Conservation (phyloP, 345 rosid genomes). For the Eutrema yunnanense region DNA sequence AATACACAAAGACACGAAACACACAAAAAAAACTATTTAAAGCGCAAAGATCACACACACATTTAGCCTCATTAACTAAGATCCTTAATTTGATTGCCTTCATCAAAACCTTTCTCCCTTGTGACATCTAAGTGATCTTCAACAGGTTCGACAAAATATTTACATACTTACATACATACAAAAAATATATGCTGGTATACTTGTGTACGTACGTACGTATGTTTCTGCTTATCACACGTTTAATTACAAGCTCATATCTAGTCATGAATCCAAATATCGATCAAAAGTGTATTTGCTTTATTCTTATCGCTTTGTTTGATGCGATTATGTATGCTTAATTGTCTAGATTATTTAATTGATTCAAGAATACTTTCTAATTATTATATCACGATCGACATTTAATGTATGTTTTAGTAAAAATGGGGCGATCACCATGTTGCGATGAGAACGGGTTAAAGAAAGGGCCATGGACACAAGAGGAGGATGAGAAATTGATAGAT, state of each 20-base stretch:
- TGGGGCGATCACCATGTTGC: conserved; percentile 39
- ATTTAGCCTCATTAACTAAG: conserved; percentile 10
- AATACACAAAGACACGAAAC: conserved; percentile 11
- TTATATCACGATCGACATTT: neutral
- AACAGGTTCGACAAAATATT: conserved; percentile 1
- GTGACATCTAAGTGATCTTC: conserved; percentile 9
- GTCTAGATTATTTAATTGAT: neutral
- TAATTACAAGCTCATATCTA: neutral
- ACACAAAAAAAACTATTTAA: conserved; percentile 3
- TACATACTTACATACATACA: neutral
- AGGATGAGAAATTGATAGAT: conserved; percentile 48
- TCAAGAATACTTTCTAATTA: neutral
- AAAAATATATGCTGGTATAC: neutral
- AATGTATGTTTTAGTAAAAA: conserved; percentile 7
- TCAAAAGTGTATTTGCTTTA: neutral
- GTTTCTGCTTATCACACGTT: neutral
- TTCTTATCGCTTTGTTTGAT: neutral
- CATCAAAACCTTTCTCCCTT: conserved; percentile 6
- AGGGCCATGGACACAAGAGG: conserved; percentile 83
- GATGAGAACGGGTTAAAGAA: conserved; percentile 55
- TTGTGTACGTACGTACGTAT: neutral
- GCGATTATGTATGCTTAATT: neutral
- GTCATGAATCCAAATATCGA: neutral
- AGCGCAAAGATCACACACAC: conserved; percentile 11
- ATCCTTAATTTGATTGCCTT: neutral